Conservation (phyloP, 2,329 filamentous ascomycete species). For the Colletotrichum paranaense region DNA sequence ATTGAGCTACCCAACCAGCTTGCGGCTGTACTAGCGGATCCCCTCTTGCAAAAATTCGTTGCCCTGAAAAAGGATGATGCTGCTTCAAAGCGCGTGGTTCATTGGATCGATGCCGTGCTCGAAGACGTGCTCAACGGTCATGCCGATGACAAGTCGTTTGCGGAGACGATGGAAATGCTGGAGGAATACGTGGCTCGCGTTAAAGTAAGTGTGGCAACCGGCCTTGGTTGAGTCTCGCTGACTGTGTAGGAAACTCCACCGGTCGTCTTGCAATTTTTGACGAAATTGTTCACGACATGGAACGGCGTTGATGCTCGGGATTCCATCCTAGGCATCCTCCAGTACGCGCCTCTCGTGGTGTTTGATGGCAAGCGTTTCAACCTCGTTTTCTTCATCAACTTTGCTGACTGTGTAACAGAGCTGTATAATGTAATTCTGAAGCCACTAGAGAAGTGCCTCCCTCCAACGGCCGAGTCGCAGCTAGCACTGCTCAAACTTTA, state of each 20-base stretch:
- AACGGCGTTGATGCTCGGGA: conserved; percentile 67
- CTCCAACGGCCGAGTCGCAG: conserved; percentile 58
- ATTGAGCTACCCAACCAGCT: conserved; percentile 87
- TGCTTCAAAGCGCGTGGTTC: conserved; percentile 63
- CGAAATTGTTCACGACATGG: conserved; percentile 69
- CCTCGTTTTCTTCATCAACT: background rate
- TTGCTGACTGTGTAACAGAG: conserved; percentile 53
- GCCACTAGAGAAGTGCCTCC: conserved; percentile 56
- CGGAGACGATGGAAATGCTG: conserved; percentile 66
- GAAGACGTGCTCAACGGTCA: conserved; percentile 66
- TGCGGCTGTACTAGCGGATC: conserved; percentile 80
- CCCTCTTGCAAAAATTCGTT: conserved; percentile 81
- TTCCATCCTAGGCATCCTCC: conserved; percentile 68
- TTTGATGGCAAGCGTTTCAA: conserved; percentile 62
- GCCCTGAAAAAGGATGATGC: conserved; percentile 69
- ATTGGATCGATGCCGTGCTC: conserved; percentile 69
- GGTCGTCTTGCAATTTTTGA: conserved; percentile 61
- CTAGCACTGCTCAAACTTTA: conserved; percentile 74
- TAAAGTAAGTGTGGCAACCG: conserved; percentile 56
- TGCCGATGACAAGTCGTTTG: conserved; percentile 58
- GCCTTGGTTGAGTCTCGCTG: background rate
- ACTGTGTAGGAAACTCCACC: conserved; percentile 46
- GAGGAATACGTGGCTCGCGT: conserved; percentile 65
- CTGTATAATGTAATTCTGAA: conserved; percentile 60
- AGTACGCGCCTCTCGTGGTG: conserved; percentile 63